Conservation (phyloP, 306 rosid genomes). For the Dryas alaskensis region DNA sequence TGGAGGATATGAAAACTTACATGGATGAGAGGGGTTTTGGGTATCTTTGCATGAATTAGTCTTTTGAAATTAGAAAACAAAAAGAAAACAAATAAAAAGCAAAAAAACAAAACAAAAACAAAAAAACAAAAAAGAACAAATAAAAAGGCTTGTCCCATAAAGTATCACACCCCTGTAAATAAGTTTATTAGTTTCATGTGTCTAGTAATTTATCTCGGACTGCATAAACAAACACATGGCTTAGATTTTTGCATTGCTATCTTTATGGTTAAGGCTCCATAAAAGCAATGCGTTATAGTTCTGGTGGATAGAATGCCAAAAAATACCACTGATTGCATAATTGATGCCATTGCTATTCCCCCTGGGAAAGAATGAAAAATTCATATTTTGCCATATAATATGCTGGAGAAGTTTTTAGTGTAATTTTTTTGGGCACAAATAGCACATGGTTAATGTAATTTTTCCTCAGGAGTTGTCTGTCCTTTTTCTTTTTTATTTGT, state of each 20-base stretch:
- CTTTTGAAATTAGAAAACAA: neutral
- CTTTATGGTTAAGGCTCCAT: neutral
- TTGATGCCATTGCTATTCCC: neutral
- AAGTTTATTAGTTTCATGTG: neutral
- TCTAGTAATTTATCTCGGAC: neutral
- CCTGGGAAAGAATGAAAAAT: neutral
- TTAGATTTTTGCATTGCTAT: neutral
- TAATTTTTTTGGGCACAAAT: neutral
- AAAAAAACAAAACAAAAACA: no score
- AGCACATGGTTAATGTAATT: neutral
- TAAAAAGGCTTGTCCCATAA: neutral
- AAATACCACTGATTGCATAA: neutral
- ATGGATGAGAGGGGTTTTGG: neutral
- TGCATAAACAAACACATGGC: neutral
- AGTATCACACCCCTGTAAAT: neutral
- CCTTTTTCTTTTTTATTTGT: neutral
- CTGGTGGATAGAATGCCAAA: neutral
- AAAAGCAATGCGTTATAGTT: neutral
- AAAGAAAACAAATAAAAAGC: neutral
- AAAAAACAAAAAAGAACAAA: no score
- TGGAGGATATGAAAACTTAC: slow-evolving; percentile 13
- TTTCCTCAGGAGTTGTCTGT: neutral
- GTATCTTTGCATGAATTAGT: slow-evolving; percentile 1
- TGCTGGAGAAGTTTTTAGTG: neutral
- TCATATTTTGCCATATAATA: neutral